Percentiles rank a stretch among this genome's conserved stretches.
Evolutionary conservation across 768 basidiomycete species (phyloP).

Genomic region (Macrolepiota dolichaula): DNA sequence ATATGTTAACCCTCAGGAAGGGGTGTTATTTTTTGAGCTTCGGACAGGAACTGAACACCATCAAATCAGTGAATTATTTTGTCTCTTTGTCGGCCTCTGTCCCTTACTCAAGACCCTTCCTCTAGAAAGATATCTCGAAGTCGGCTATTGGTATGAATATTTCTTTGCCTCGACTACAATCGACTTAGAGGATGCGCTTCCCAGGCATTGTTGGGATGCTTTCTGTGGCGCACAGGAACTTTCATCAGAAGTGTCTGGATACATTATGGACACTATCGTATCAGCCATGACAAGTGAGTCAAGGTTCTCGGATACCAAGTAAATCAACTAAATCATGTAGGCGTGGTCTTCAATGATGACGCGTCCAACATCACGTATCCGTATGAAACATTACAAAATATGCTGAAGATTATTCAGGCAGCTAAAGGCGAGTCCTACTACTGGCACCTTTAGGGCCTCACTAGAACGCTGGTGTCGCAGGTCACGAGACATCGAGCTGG

Average conservation of each 20-base stretch:
- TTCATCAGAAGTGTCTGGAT: background rate
- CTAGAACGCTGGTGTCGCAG: background rate
- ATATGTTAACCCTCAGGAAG: background rate
- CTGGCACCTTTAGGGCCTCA: background rate
- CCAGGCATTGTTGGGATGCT: conserved; percentile 2
- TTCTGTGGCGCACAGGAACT: background rate
- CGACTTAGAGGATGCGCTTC: background rate
- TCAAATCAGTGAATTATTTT: background rate
- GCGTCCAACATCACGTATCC: background rate
- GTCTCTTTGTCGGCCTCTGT: too few relatives aligned
- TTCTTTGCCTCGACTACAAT: background rate
- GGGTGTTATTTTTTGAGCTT: background rate
- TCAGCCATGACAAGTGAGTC: background rate
- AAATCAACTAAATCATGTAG: background rate
- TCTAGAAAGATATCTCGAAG: background rate
- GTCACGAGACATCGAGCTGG: background rate
- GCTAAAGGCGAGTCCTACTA: background rate
- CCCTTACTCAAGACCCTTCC: background rate
- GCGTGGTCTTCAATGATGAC: background rate
- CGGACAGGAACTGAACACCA: too few relatives aligned
- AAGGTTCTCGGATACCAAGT: background rate
- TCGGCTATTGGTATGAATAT: conserved; percentile 1
- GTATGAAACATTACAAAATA: background rate
- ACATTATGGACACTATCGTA: background rate
- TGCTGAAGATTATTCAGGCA: background rate